Evolutionary conservation across 177 flowering plant genomes (phyloP), one percentile per base, ranked within the genome.

Genomic region (Vitis hybrid): DNA sequence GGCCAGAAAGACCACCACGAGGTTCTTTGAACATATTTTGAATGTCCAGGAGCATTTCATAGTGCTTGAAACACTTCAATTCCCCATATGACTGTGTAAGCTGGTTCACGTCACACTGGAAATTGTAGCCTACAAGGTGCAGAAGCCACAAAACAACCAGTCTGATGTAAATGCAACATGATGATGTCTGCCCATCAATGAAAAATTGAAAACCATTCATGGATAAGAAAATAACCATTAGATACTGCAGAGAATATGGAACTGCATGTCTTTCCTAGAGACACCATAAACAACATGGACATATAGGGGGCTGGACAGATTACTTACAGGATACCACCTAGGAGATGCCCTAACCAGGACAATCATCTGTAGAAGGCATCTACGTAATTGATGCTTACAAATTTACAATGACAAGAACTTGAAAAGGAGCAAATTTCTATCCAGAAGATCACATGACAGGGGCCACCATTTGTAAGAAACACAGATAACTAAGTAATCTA

Each of bases 1-100:
- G 91, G 30, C 97, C 99, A 62, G 99, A 90, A 21, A 95, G 86
- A 77, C 99, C 99, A 74, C 99, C 99, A 4, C 78, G 71, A 48
- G 75, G 83, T 73, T 91, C 96, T 75, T 78, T 90, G 82, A 90
- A 95, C 67, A 93, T 76, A 75, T 88, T 90, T 64, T 93, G 97
- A 62, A 93, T 82, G 78, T 95, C 99, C 8, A 95, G 81, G 49
- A 95, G 80, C 99, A 91, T 95, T 65, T 88, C 93, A 81, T 79
- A 94, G 63, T 82, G 88, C 81, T 82, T 87, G 79, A 94, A 94
- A 71, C 97, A 94, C 64, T 84, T 78, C 70, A 94, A 69, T n/a
- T 82, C 86, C 52, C 73, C 86, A 74, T 92, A 94, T 46, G 98
- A 87, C 57, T 77, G 78, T 57, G 91, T 81, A 71, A 94, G 81